A percentile compares a stretch with the other conserved stretches of the same genome.
Conservation (phyloP, 441 rosid species). For the Cnidoscolus chayamansa region DNA sequence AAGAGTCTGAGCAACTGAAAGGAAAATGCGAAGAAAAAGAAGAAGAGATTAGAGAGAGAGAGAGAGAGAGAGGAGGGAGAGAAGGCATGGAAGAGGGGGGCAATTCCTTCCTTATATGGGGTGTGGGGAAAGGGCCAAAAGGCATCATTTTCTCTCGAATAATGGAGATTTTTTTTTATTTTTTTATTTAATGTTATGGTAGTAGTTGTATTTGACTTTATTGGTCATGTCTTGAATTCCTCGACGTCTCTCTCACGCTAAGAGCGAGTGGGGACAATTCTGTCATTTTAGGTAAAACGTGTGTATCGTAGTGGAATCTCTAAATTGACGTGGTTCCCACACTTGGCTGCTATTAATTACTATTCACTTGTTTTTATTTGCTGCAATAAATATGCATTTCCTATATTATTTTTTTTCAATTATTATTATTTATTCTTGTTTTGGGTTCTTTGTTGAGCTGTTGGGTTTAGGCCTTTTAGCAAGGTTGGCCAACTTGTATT, state of each 20-base stretch:
- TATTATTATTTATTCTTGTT: too few species aligned
- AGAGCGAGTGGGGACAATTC: background rate
- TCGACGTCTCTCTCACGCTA: background rate
- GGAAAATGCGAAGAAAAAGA: background rate
- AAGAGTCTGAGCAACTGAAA: background rate
- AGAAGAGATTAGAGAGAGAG: background rate
- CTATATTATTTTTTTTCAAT: too few species aligned
- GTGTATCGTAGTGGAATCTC: background rate
- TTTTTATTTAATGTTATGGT: background rate
- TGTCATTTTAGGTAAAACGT: background rate
- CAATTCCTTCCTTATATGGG: too few species aligned
- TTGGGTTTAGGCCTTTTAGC: too few species aligned
- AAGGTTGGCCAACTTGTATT: too few species aligned
- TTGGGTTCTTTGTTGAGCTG: too few species aligned
- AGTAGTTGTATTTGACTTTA: background rate
- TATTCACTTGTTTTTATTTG: background rate
- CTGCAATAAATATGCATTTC: background rate
- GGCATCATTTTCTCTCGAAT: background rate
- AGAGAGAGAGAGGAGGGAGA: background rate
- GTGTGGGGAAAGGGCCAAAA: too few species aligned
- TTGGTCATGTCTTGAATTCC: background rate
- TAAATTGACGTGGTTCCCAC: constrained; percentile 1
- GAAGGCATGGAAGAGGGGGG: background rate
- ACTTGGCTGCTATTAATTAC: background rate
- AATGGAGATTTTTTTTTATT: background rate